Evolutionary conservation across 306 rosid species (phyloP).

Genomic region (Ammopiptanthus mongolicus): DNA sequence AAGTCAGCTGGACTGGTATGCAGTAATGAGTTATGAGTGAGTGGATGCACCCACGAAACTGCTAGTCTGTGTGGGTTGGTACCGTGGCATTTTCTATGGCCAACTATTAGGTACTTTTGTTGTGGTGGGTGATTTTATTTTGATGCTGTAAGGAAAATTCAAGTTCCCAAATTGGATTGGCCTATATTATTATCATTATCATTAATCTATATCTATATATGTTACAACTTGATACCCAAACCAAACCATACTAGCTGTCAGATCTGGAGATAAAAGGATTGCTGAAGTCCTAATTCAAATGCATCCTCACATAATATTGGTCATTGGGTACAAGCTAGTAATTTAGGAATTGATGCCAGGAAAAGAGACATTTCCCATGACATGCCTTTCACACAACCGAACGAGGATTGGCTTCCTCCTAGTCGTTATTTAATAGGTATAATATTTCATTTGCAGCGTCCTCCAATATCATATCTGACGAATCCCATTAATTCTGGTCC

Average conservation of each 20-base stretch:
- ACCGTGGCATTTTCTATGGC: background rate
- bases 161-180: background rate
- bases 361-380: constrained; percentile 11
- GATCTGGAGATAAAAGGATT: background rate
- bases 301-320: background rate
- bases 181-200: background rate
- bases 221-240: background rate
- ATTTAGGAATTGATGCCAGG: background rate
- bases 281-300: background rate
- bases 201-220: background rate
- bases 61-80: background rate
- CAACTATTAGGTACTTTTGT: background rate
- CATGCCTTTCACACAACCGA: background rate
- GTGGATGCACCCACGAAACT: background rate
- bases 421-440: background rate
- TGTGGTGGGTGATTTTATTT: background rate
- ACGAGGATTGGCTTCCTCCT: background rate
- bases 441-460: constrained; percentile 48
- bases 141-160: background rate
- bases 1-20: background rate
- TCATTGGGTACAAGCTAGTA: background rate
- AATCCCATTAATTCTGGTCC: constrained; percentile 94
- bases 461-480: constrained; percentile 75
- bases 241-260: background rate
- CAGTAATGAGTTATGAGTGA: background rate